These are phyloP conservation scores for Tagetes erecta DNA, from an alignment of 129 eudicot genomes.

Conservation along the genomic window DNA sequence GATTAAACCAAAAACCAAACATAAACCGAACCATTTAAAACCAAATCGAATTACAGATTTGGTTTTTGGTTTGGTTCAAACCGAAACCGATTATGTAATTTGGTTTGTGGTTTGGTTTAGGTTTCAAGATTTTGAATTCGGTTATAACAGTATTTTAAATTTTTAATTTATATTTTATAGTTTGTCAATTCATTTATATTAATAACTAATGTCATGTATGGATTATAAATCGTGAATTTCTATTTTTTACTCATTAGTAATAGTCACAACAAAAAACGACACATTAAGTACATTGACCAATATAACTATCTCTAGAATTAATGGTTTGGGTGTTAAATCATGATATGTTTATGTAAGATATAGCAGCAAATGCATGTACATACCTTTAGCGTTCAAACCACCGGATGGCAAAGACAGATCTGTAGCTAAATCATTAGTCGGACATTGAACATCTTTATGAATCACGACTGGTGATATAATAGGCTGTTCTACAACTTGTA, in stretches of 20 bases:
- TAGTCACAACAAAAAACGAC: neutral
- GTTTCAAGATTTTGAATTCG: neutral
- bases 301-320: neutral
- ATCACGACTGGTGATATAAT: slow-evolving; percentile 30
- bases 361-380: slow-evolving; percentile 6
- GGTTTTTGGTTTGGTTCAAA: too few species aligned
- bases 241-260: too few species aligned
- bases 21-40: too few species aligned
- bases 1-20: too few species aligned
- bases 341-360: neutral
- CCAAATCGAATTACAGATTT: too few species aligned
- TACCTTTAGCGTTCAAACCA: slow-evolving; percentile 48
- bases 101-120: too few species aligned
- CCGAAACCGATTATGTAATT: too few species aligned
- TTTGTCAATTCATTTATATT: too few species aligned
- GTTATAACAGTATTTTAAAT: neutral
- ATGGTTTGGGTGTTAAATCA: neutral
- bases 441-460: slow-evolving; percentile 32
- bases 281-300: neutral
- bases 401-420: slow-evolving; percentile 28
- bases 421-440: slow-evolving; percentile 14
- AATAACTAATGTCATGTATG: too few species aligned
- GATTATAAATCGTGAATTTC: too few species aligned
- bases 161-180: too few species aligned
- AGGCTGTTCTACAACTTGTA: slow-evolving; percentile 13